phyloP scores from a whole-genome alignment of 331 rosid species.

The Pyracantha coccinea region DNA sequence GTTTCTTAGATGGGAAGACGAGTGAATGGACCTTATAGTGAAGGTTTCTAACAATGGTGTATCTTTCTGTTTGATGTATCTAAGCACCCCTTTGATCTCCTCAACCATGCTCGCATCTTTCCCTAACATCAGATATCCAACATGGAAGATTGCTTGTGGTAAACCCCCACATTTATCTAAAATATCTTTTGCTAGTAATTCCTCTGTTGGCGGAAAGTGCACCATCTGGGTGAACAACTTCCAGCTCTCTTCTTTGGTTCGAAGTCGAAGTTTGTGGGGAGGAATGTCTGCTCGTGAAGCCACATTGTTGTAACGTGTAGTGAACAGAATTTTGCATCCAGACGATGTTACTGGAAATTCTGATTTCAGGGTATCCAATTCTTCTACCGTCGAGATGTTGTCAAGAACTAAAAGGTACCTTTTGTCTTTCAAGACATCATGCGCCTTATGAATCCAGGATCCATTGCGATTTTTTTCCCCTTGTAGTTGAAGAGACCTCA shows the following conservation, averaged over 20 bases:
- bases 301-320: conserved; percentile 3
- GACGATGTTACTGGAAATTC: background rate
- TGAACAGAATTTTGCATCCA: conserved; percentile 18
- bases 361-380: background rate
- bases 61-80: background rate
- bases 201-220: background rate
- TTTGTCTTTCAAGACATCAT: background rate
- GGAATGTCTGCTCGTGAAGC: background rate
- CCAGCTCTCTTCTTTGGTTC: conserved; percentile 27
- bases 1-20: background rate
- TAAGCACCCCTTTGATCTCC: background rate
- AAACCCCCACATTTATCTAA: conserved; percentile 26
- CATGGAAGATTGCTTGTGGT: conserved; percentile 19
- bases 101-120: background rate
- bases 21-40: background rate
- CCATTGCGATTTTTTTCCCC: background rate
- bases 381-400: background rate
- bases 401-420: conserved; percentile 16
- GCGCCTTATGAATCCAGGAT: background rate
- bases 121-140: conserved; percentile 18
- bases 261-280: conserved; percentile 3
- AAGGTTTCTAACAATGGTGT: background rate
- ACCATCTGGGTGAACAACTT: conserved; percentile 17
- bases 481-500: background rate
- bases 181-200: conserved; percentile 9